Evolutionary conservation across 2,329 filamentous ascomycete genomes (phyloP), one percentile per base, ranked within the genome.

Genomic region (Verticillium nonalfalfae): DNA sequence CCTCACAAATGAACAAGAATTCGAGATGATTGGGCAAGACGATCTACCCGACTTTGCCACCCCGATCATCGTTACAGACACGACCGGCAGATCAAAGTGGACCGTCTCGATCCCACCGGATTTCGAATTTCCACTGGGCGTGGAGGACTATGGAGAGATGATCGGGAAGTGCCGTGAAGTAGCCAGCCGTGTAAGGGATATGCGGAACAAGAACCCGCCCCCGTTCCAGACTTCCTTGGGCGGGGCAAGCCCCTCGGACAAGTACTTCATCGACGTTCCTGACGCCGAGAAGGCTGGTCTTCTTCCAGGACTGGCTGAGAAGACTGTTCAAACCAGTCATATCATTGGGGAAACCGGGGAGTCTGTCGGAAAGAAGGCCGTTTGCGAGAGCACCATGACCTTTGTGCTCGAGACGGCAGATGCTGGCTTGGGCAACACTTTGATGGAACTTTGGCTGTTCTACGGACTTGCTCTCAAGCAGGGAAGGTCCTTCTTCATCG

Each of bases 401-500:
- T 95, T 90, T 71, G 84, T 93, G 1, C 79, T 96, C 68, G 90
- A 94, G 70, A 83, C 74, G 7, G 75, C 82, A 3, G 87, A 94
- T 68, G 90, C 90, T 2, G 92, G 92, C 2, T 79, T 96, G 10
- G 92, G 92, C 6, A 87, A 85, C 65, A 86, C 89, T 1, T 74
- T 97, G 62, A 87, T 96, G 82, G 83, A 88, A 69, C 72, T 96
- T 61, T 97, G 92, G 91, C 89, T 89, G 68, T 88, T 91, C 33
- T 96, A 95, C 71, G 90, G 90, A 3, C 76, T 96, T 60, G 91
- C 92, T 2, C 81, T 88, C 70, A 83, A 87, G 62, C 90, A 96
- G 71, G 85, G 84, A 14, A 81, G 91, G 31, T 81, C 86, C 1
- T 96, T 96, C 74, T 96, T 96, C 76, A 80, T 96, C 64, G 91